A percentile compares a stretch with the other conserved stretches of the same genome.
These are phyloP conservation scores for Colletotrichum chlorophyti DNA, from an alignment of 2,329 filamentous ascomycete species.

Conservation along the genomic window DNA sequence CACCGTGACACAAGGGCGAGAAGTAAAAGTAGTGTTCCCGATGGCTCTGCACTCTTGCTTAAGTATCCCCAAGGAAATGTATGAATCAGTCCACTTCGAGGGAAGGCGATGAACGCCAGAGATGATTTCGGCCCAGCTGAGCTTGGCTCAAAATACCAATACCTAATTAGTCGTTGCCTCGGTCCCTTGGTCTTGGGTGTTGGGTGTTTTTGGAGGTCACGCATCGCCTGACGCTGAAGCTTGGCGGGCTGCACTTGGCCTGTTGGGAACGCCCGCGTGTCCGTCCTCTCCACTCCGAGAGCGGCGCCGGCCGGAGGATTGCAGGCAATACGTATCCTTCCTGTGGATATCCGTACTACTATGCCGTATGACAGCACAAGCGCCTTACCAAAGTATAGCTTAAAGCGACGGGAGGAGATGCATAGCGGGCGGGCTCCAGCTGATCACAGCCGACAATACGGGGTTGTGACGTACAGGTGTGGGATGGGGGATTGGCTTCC, in stretches of 20 bases:
- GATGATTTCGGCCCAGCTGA: slow-evolving; percentile 1
- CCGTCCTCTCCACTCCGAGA: slow-evolving; percentile 16
- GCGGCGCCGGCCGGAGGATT: slow-evolving; percentile 20
- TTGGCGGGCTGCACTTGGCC: slow-evolving; percentile 15
- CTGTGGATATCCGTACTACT: too few relatives aligned
- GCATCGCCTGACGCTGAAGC: slow-evolving; percentile 22
- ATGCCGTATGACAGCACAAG: slow-evolving; percentile 5
- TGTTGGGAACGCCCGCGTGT: neutral
- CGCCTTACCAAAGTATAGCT: too few relatives aligned
- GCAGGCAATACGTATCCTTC: too few relatives aligned
- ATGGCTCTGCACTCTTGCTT: too few relatives aligned
- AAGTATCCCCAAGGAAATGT: too few relatives aligned
- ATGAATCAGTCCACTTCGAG: slow-evolving; percentile 21
- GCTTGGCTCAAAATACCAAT: neutral
- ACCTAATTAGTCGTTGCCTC: slow-evolving; percentile 1
- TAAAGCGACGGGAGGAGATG: too few relatives aligned
- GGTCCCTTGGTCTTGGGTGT: slow-evolving; percentile 1
- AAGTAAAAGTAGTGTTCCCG: too few relatives aligned
- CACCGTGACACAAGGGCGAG: neutral
- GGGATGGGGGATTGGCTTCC: neutral
- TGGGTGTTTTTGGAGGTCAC: too few relatives aligned
- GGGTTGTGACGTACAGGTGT: slow-evolving; percentile 10
- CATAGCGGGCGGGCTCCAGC: neutral
- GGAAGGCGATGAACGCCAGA: neutral
- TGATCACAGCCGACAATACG: slow-evolving; percentile 1